A percentile compares a stretch with the other conserved stretches of the same genome.
These are phyloP conservation scores for Cladorrhinum samala DNA, from an alignment of 495 filamentous ascomycete species.

Conservation along the genomic window DNA sequence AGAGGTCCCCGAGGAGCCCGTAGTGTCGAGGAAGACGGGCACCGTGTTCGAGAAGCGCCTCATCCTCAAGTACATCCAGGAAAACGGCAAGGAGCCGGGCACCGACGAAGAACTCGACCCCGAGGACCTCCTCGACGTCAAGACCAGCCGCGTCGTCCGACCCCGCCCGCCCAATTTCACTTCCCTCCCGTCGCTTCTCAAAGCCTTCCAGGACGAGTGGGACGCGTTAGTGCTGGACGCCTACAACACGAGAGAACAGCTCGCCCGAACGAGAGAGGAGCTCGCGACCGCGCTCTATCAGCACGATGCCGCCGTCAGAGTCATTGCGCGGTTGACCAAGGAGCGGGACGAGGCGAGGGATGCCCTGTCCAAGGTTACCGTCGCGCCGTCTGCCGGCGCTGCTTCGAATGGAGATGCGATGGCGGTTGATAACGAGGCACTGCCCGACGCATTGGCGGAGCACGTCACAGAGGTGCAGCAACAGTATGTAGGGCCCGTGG, in stretches of 20 bases:
- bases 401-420: constrained; percentile 69
- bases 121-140: constrained; percentile 84
- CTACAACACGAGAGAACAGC: constrained; percentile 79
- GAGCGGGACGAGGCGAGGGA: constrained; percentile 92
- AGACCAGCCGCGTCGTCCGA: constrained; percentile 71
- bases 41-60: constrained; percentile 90
- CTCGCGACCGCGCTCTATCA: constrained; percentile 90
- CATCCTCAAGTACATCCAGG: constrained; percentile 88
- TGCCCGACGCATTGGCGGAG: constrained; percentile 65
- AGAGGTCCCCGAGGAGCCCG: constrained; percentile 91
- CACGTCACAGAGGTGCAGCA: constrained; percentile 74
- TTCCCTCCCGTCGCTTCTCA: constrained; percentile 92
- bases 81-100: constrained; percentile 90
- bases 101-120: constrained; percentile 80
- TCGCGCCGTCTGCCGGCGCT: constrained; percentile 49
- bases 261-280: constrained; percentile 87
- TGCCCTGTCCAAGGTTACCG: constrained; percentile 78
- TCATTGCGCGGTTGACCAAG: constrained; percentile 80
- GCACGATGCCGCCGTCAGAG: constrained; percentile 88
- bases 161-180: constrained; percentile 92
- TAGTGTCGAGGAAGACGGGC: constrained; percentile 88
- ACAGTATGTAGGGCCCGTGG: too few species aligned
- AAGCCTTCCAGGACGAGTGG: constrained; percentile 98
- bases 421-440: constrained; percentile 72
- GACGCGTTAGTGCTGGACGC: constrained; percentile 87